Evolutionary conservation across 1,139 yeast species (phyloP).

Genomic region (Nakaseomyces delphensis): DNA sequence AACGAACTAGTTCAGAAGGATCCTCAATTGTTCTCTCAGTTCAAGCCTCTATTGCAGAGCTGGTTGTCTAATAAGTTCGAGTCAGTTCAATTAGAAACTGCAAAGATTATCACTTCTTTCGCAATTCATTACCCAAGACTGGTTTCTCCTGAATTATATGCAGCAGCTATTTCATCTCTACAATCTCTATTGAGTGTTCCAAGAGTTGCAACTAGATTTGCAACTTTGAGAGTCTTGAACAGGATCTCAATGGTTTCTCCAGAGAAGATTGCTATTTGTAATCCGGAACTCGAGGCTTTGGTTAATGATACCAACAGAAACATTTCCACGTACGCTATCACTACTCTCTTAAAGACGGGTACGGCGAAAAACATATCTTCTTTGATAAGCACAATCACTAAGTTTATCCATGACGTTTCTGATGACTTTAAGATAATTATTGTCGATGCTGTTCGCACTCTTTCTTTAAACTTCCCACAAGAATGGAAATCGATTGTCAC

Average conservation of each 20-base stretch:
- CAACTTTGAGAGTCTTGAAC: slow-evolving; percentile 86
- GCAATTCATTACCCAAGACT: slow-evolving; percentile 35
- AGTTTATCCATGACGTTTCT: slow-evolving; percentile 85
- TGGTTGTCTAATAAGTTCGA: slow-evolving; percentile 80
- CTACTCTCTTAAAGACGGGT: slow-evolving; percentile 91
- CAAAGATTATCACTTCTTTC: slow-evolving; percentile 65
- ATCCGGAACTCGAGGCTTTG: slow-evolving; percentile 73
- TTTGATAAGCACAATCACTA: slow-evolving; percentile 76
- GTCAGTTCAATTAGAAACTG: slow-evolving; percentile 90
- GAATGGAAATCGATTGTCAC: slow-evolving; percentile 77
- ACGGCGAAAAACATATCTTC: slow-evolving; percentile 86
- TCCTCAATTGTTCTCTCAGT: slow-evolving; percentile 30
- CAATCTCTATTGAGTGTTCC: slow-evolving; percentile 81
- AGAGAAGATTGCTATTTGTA: slow-evolving; percentile 62
- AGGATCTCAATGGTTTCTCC: slow-evolving; percentile 77
- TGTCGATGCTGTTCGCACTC: slow-evolving; percentile 85
- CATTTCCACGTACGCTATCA: slow-evolving; percentile 96
- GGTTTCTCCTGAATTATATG: slow-evolving; percentile 55
- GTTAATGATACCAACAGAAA: slow-evolving; percentile 86
- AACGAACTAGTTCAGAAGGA: slow-evolving; percentile 48
- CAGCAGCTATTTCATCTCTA: slow-evolving; percentile 58
- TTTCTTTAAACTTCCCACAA: slow-evolving; percentile 87
- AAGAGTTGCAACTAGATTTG: slow-evolving; percentile 80
- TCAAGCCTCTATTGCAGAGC: slow-evolving; percentile 56
- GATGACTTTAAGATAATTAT: slow-evolving; percentile 94